Evolutionary conservation across 139 green algal genomes (phyloP).

Genomic region (Raphidocelis subcapitata): DNA sequence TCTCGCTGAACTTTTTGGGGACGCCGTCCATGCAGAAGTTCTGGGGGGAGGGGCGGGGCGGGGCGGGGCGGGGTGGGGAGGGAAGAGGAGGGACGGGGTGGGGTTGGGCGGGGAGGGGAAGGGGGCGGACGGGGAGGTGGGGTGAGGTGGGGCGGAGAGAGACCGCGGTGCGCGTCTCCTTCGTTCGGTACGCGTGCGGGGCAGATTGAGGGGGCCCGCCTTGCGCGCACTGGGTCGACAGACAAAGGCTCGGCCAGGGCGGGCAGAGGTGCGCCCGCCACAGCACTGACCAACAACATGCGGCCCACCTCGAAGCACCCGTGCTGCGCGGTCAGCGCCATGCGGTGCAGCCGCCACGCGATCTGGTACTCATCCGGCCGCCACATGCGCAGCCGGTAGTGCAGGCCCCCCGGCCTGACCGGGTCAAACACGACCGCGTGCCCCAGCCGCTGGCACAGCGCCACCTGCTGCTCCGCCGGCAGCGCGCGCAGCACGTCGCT

Average conservation of each 20-base stretch:
- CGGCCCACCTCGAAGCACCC: constrained; percentile 33
- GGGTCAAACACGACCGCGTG: constrained; percentile 52
- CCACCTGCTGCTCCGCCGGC: constrained; percentile 41
- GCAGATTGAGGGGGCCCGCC: too few relatives aligned
- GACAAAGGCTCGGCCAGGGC: too few relatives aligned
- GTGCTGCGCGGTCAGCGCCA: constrained; percentile 32
- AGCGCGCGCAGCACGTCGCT: constrained; percentile 48
- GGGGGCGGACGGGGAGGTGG: background rate
- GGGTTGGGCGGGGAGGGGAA: too few relatives aligned
- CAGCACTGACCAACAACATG: too few relatives aligned
- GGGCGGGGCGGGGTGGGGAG: background rate
- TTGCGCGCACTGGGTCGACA: too few relatives aligned
- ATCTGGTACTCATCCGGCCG: constrained; percentile 48
- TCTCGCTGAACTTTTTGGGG: constrained; percentile 41
- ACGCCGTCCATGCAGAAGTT: constrained; percentile 29
- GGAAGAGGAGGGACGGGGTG: too few relatives aligned
- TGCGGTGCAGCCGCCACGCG: constrained; percentile 46
- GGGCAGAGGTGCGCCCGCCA: too few relatives aligned
- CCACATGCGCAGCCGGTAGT: constrained; percentile 63
- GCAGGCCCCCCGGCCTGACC: constrained; percentile 32
- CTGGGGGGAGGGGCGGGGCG: too few relatives aligned
- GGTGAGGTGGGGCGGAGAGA: background rate
- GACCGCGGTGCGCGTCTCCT: too few relatives aligned
- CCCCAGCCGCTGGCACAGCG: constrained; percentile 42
- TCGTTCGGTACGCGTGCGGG: too few relatives aligned